Conservation (phyloP, 495 filamentous ascomycete genomes). For the Podospora sp. region DNA sequence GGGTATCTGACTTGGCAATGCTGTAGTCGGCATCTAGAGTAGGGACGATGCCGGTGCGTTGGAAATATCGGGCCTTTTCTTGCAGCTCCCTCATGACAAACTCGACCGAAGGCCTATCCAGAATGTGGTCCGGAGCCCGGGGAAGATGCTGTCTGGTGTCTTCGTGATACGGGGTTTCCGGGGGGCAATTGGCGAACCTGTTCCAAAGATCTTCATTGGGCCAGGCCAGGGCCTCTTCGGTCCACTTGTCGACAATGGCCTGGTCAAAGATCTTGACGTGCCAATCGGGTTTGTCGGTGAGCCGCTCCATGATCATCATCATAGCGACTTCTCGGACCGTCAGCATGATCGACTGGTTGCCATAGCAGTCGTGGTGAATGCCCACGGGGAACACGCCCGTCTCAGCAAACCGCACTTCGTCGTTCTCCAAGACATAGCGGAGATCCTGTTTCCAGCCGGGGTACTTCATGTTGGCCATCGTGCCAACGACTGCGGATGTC, state of each 20-base stretch:
- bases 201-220: conserved; percentile 34
- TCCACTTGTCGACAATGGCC: conserved; percentile 42
- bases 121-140: conserved; percentile 16
- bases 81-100: conserved; percentile 56
- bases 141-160: conserved; percentile 16
- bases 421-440: too few relatives aligned
- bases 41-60: conserved; percentile 39
- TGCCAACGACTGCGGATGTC: too few relatives aligned
- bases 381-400: conserved; percentile 20
- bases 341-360: conserved; percentile 20
- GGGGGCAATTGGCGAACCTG: conserved; percentile 21
- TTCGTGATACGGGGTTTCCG: not conserved
- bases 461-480: too few relatives aligned
- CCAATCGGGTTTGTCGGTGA: conserved; percentile 54
- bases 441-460: too few relatives aligned
- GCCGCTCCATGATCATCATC: conserved; percentile 41
- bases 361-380: conserved; percentile 11
- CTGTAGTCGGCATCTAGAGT: conserved; percentile 34
- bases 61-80: conserved; percentile 45
- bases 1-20: conserved; percentile 35
- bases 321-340: conserved; percentile 43
- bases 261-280: conserved; percentile 60
- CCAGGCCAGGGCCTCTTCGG: conserved; percentile 36
- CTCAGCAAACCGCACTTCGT: too few relatives aligned
- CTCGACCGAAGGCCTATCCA: conserved; percentile 46